Evolutionary conservation across 2,329 filamentous ascomycete genomes (phyloP), one percentile per base, ranked within the genome.

Genomic region (Fusarium camptoceras): DNA sequence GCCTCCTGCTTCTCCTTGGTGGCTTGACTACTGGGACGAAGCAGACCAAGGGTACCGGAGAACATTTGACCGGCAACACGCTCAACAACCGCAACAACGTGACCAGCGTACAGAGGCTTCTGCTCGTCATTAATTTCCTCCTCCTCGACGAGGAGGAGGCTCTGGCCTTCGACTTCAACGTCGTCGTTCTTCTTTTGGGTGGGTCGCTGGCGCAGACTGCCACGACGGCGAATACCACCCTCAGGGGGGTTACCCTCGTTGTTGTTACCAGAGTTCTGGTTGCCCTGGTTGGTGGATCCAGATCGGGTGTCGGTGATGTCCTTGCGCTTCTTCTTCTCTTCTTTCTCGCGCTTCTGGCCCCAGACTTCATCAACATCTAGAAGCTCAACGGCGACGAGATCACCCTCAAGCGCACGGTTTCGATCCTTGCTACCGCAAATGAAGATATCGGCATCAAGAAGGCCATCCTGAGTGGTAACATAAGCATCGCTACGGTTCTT

Each of bases 111-210:
- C 9, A 99, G 86, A 14, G 96, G 96, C 84, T 99, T 99, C 80
- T 97, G 93, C 79, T 98, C 96, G 77, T 99, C 96, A 75, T 93
- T 98, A 81, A 99, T 98, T 80, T 99, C 96, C 79, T 99, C 96
- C 79, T 99, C 96, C 78, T 99, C 96, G 70, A 98, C 96, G 20
- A 99, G 89, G 24, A 99, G 90, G 61, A 99, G 87, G 79, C 95
- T 98, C 81, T 99, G 96, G 27, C 96, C 96, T 80, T 99, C 96
- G 28, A 99, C 96, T 81, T 99, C 96, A 27, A 99, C 96, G 79
- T 99, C 96, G 73, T 99, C 96, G 70, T 99, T 99, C 89, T 99
- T 99, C 90, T 99, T 99, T 83, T 99, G 96, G 0, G 95, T 98
- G 11, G 96, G 96, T 56, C 96, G 92, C 84, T 98, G 96, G 77